Evolutionary conservation across 805 yeast genomes (phyloP).

Genomic region (Phaffomyces antillensis): DNA sequence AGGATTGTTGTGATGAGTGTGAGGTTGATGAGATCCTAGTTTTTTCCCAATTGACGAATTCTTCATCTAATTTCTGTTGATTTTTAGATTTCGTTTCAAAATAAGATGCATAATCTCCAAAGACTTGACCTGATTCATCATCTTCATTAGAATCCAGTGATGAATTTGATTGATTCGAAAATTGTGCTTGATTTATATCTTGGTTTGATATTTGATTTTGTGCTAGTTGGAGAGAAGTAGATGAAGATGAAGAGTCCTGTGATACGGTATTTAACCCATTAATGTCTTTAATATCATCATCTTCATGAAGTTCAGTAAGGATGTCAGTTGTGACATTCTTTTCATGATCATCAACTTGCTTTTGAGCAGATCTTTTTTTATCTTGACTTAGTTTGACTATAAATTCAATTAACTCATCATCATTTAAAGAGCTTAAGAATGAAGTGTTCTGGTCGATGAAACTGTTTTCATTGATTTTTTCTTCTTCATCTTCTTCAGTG

Average conservation of each 20-base stretch:
- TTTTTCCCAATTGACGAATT: constrained; percentile 42
- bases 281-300: too few species aligned
- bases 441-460: constrained; percentile 2
- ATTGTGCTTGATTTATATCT: background rate
- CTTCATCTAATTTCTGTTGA: constrained; percentile 53
- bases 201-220: constrained; percentile 1
- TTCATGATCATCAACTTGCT: background rate
- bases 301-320: too few species aligned
- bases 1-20: background rate
- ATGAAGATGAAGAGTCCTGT: too few species aligned
- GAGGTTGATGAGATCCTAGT: constrained; percentile 26
- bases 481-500: background rate
- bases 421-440: constrained; percentile 29
- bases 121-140: constrained; percentile 19
- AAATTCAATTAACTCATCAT: constrained; percentile 31
- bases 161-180: too few species aligned
- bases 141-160: background rate
- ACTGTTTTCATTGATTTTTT: background rate
- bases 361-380: background rate
- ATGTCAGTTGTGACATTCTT: background rate
- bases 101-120: constrained; percentile 65
- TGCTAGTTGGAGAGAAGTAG: constrained; percentile 3
- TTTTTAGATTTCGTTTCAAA: constrained; percentile 52
- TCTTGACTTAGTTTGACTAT: constrained; percentile 28
- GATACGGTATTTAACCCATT: too few species aligned